Base-by-base conservation (phyloP, 371 early-diverging fungal species). In the Mucor plumbeus region DNA sequence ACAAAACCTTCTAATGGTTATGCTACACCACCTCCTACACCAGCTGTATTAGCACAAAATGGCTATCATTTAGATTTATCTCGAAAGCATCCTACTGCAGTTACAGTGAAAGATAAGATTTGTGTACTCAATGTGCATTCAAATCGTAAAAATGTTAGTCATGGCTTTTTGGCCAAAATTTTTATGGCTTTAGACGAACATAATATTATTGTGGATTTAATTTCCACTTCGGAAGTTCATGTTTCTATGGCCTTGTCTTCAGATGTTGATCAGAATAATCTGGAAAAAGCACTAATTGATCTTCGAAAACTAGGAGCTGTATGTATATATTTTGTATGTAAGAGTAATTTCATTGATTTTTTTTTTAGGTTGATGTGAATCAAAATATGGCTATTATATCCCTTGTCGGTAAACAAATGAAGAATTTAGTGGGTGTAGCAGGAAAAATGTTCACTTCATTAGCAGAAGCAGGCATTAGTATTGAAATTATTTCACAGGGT, bases 401-500 rank as follows among this genome's bases (percentile, higher is more conserved):
- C 10, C 87, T 98, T 43, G 97, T 99, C 8, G 99, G 99, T 48
- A 86, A 89, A 67, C 92, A 95, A 68, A 97, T 99, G 98, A 90
- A 93, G 44, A 94, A 96, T 70, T 87, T 92, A 87, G 94, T 97
- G 19, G 99, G 99, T 63, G 90, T 95, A 41, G 93, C 97, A 9
- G 93, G 96, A 7, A 87, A 87, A 59, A 97, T 99, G 96, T 98
- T 99, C 77, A 84, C 87, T 39, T 93, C 94, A 3, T 81, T 99
- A 35, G 97, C 97, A 10, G 87, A 87, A 54, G 89, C 93, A 59
- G 86, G 90, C 50, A 91, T 98, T 70, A 99, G 96, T 79, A 96
- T 99, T 69, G 98, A 98, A 80, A 98, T 98, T 91, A 97, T 98
- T 58, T 95, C 95, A 9, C 99, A 98, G 81, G 98, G 98, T 41